Evolutionary conservation across 345 rosid species (phyloP).

Genomic region (Sapria himalayana): DNA sequence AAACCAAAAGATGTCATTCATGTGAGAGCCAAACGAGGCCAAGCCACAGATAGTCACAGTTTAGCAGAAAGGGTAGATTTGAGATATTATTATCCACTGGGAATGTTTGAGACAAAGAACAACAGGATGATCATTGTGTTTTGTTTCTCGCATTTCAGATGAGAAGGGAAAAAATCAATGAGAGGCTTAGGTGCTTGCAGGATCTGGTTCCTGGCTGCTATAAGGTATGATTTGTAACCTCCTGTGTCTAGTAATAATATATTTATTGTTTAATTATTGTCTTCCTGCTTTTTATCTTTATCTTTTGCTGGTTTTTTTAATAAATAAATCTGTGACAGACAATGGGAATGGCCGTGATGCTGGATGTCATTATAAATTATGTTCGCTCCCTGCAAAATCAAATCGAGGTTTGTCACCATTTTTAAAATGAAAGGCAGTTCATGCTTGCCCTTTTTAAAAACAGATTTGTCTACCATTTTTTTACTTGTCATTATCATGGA

Average conservation of each 20-base stretch:
- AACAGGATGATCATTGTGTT: no score
- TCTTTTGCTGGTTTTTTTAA: not conserved
- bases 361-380: slow-evolving; percentile 53
- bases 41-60: slow-evolving; percentile 63
- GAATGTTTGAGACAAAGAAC: no score
- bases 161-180: slow-evolving; percentile 66
- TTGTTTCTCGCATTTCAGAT: slow-evolving; percentile 21
- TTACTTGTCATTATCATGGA: not conserved
- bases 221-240: slow-evolving; percentile 19
- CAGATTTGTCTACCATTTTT: no score
- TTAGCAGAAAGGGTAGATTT: slow-evolving; percentile 40
- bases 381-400: slow-evolving; percentile 47
- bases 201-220: slow-evolving; percentile 82
- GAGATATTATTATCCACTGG: no score
- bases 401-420: slow-evolving; percentile 30
- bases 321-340: slow-evolving; percentile 18
- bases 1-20: slow-evolving; percentile 58
- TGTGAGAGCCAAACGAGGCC: slow-evolving; percentile 61
- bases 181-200: slow-evolving; percentile 44
- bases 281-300: not conserved
- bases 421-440: not conserved
- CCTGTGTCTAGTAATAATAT: not conserved
- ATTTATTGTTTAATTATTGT: not conserved
- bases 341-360: slow-evolving; percentile 78
- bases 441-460: not conserved